phyloP scores from a whole-genome alignment of 2,329 filamentous ascomycete genomes.

The Xylariaceae sp. region DNA sequence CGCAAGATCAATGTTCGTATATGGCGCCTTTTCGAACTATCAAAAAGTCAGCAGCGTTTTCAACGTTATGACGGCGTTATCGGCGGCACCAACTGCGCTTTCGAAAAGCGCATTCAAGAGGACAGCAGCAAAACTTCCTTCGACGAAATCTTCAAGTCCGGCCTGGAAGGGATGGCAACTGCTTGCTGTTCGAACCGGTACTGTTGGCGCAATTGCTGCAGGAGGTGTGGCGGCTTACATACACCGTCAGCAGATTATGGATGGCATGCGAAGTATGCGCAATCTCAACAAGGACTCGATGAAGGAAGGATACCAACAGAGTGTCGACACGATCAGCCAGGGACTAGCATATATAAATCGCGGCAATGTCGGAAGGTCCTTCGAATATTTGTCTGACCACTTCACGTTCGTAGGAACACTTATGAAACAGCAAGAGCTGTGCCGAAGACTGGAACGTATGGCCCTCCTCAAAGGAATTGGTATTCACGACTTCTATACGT shows the following conservation, averaged over 20 bases:
- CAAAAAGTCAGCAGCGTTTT: constrained; percentile 53
- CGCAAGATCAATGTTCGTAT: constrained; percentile 56
- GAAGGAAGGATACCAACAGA: constrained; percentile 45
- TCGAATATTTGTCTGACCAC: constrained; percentile 76
- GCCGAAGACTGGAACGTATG: constrained; percentile 61
- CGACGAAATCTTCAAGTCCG: constrained; percentile 27
- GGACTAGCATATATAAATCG: constrained; percentile 55
- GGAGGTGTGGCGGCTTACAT: constrained; percentile 79
- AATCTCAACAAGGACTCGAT: constrained; percentile 46
- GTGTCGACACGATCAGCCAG: constrained; percentile 47
- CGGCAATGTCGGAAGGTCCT: constrained; percentile 61
- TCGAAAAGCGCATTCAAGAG: constrained; percentile 35
- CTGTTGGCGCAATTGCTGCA: constrained; percentile 74
- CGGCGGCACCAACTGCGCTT: constrained; percentile 45
- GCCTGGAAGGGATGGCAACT: constrained; percentile 54
- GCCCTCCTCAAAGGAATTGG: constrained; percentile 60
- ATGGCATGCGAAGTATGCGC: constrained; percentile 43
- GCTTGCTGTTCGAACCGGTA: constrained; percentile 76
- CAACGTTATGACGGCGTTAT: constrained; percentile 53
- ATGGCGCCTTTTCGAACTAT: constrained; percentile 57
- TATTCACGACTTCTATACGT: constrained; percentile 72
- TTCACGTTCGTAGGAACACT: constrained; percentile 82
- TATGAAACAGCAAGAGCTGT: constrained; percentile 68
- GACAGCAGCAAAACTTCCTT: constrained; percentile 19
- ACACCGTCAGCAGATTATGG: constrained; percentile 65